Evolutionary conservation across 2,329 filamentous ascomycete species (phyloP).

Genomic region (Claviceps sp.): DNA sequence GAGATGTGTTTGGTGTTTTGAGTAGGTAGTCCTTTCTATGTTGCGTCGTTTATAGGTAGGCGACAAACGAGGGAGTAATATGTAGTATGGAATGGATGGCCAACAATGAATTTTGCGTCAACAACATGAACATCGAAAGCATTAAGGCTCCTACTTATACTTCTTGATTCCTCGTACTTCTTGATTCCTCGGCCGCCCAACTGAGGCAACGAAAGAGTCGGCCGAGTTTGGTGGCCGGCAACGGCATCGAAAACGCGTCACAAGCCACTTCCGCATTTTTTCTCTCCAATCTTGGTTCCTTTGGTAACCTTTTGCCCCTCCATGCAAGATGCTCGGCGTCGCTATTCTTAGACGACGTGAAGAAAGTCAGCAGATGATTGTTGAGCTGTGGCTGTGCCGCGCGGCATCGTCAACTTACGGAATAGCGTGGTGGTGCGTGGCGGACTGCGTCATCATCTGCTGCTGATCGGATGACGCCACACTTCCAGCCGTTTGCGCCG

Average conservation of each 20-base stretch:
- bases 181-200: neutral
- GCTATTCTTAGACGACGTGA: constrained; percentile 4
- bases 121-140: neutral
- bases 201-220: neutral
- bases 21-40: too few relatives aligned
- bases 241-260: constrained; percentile 1
- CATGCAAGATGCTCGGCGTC: neutral
- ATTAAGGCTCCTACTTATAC: constrained; percentile 3
- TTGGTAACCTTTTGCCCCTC: neutral
- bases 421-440: too few relatives aligned
- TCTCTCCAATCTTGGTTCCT: neutral
- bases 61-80: neutral
- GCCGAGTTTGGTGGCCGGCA: neutral
- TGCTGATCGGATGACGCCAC: neutral
- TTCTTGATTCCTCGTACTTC: neutral
- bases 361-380: neutral
- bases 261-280: neutral
- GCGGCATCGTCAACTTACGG: neutral
- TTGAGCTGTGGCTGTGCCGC: neutral
- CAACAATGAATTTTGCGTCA: neutral
- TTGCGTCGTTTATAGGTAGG: too few relatives aligned
- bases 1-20: neutral
- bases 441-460: neutral
- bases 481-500: neutral
- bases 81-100: neutral